Conservation (phyloP, 352 stramenopile genomes). For the Blastocystis sp. region DNA sequence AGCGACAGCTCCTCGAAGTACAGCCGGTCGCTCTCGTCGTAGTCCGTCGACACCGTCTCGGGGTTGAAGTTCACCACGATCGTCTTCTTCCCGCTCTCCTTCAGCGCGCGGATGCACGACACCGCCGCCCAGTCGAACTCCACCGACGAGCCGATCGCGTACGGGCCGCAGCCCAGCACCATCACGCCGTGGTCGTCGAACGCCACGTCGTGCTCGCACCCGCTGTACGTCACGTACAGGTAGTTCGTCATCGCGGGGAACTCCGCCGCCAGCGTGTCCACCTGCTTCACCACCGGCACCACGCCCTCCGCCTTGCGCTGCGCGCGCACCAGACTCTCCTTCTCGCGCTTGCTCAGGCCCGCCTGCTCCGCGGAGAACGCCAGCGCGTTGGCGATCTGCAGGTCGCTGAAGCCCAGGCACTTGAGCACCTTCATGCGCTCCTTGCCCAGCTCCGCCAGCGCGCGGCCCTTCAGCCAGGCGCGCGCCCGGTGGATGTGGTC, state of each 20-base stretch:
- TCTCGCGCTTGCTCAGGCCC: slow-evolving; percentile 58
- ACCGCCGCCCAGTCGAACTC: slow-evolving; percentile 99
- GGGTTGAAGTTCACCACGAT: slow-evolving; percentile 99
- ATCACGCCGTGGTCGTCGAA: slow-evolving; percentile 85
- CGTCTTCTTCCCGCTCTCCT: slow-evolving; percentile 84
- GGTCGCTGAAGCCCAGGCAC: slow-evolving; percentile 85
- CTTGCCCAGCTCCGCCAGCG: slow-evolving; percentile 78
- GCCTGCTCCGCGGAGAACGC: slow-evolving; percentile 64
- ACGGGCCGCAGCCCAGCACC: slow-evolving; percentile 92
- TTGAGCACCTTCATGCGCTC: slow-evolving; percentile 81
- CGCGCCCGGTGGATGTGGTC: slow-evolving; percentile 79
- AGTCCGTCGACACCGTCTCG: slow-evolving; percentile 97
- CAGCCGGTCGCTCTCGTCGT: slow-evolving; percentile 95
- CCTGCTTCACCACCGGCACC: slow-evolving; percentile 92
- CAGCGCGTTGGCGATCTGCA: slow-evolving; percentile 82
- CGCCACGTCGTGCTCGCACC: slow-evolving; percentile 86
- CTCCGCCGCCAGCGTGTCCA: slow-evolving; percentile 95
- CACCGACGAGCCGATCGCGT: slow-evolving; percentile 94
- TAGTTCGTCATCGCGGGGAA: slow-evolving; percentile 97
- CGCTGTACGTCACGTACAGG: slow-evolving; percentile 97
- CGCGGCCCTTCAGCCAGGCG: slow-evolving; percentile 70
- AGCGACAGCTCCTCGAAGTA: slow-evolving; percentile 98
- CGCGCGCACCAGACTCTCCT: slow-evolving; percentile 78
- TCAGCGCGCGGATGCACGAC: slow-evolving; percentile 86
- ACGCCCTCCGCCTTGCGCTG: slow-evolving; percentile 82